Evolutionary conservation across 441 rosid species (phyloP), one percentile per base, ranked within the genome.

Genomic region (Arabidopsis hybrid): DNA sequence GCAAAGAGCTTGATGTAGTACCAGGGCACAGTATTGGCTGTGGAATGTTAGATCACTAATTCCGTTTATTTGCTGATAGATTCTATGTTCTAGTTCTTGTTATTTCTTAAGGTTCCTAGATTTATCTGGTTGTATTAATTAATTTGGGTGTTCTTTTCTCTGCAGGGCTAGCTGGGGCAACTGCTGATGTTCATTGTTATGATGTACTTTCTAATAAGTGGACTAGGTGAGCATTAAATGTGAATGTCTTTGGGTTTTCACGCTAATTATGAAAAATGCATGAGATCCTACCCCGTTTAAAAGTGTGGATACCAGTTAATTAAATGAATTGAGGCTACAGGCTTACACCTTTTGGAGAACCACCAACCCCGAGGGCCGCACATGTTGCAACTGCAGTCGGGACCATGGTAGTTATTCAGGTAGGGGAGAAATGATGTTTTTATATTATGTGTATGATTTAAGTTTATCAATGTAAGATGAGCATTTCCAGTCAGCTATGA

Each of bases 351-450:
- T 85, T 88, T 78, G 99, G 99, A 74, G 99, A 96, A 79, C 97
- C 99, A 68, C 99, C 99, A 43, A 93, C 97, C 47, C 97, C 99
- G 18, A 90, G 99, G 85, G 99, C 99, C 55, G 99, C 99, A 49
- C 99, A 96, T 84, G 97, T 96, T 67, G 99, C 99, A 39, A 88
- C 97, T 73, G 99, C 99, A 8, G 99, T 96, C 51, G 99, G 99
- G 69, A 96, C 99, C 46, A 96, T 96, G 99, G 99, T 96, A 32
- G 99, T 96, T 80, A 89, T 96, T 82, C 99, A 96, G 98, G 99
- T 91, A 69, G 61, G 87, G 52, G 21, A 53, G 49, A 40, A 72
- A 43, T 31, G 8, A 26, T 69, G 53, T 18, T 73, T 36, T 67
- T 14, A 45, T 50, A 40, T 14, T 60, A 21, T 21, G 26, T 21